A percentile compares a stretch with the other conserved stretches of the same genome.
Conservation (phyloP, 2,329 filamentous ascomycete species). For the Penicillium verrucosum region DNA sequence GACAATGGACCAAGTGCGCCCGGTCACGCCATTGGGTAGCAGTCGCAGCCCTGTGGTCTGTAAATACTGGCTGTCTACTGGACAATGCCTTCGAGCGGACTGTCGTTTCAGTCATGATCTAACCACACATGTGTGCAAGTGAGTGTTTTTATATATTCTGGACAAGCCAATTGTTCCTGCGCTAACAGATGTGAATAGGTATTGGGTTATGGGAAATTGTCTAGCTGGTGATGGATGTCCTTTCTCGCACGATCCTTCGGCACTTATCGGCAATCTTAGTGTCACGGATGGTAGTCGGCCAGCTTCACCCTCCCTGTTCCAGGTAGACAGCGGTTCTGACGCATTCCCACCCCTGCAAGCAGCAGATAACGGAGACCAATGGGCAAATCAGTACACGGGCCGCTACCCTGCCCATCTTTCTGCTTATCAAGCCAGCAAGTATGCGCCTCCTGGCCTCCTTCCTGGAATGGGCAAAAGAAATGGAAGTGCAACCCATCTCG, state of each 20-base stretch:
- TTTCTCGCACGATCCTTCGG: constrained; percentile 92
- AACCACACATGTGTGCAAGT: constrained; percentile 97
- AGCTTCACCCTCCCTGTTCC: constrained; percentile 60
- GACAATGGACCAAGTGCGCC: constrained; percentile 66
- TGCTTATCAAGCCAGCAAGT: constrained; percentile 47
- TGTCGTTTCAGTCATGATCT: constrained; percentile 97
- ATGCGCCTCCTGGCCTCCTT: constrained; percentile 27
- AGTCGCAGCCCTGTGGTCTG: constrained; percentile 86
- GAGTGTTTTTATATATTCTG: constrained; percentile 45
- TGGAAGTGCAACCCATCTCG: constrained; percentile 53
- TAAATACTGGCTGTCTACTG: constrained; percentile 94
- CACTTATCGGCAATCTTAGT: constrained; percentile 76
- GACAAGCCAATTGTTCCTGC: constrained; percentile 1
- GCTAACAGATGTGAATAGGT: constrained; percentile 53
- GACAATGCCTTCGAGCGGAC: constrained; percentile 92
- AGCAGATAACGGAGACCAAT: constrained; percentile 58
- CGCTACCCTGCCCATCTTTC: constrained; percentile 46
- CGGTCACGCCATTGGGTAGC: constrained; percentile 71
- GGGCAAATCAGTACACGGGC: constrained; percentile 48
- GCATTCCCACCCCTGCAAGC: constrained; percentile 75
- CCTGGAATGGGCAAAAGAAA: constrained; percentile 34
- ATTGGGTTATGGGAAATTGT: constrained; percentile 95
- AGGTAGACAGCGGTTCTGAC: constrained; percentile 73
- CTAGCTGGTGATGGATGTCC: constrained; percentile 90
- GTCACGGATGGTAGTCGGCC: constrained; percentile 55